Evolutionary conservation across 768 basidiomycete species (phyloP).

Genomic region (Neoboletus subvelutipes): DNA sequence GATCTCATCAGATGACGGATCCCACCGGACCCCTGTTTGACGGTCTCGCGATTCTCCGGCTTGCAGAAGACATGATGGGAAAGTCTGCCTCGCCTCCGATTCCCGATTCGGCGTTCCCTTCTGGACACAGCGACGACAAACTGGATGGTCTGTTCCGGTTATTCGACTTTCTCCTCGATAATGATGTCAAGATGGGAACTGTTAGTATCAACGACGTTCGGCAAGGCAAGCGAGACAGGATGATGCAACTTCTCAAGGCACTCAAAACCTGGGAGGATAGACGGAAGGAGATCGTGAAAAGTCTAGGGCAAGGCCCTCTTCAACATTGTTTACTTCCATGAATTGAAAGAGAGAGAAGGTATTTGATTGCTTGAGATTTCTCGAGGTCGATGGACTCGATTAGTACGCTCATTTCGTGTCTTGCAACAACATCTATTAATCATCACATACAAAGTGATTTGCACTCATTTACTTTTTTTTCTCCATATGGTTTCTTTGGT

Average conservation of each 20-base stretch:
- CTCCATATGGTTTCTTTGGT: slow-evolving; percentile 3
- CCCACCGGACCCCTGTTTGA: slow-evolving; percentile 44
- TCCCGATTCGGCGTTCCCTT: slow-evolving; percentile 76
- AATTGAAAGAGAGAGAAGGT: background rate
- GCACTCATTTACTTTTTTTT: background rate
- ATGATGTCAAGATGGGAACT: slow-evolving; percentile 87
- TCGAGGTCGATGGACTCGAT: slow-evolving; percentile 15
- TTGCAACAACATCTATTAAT: slow-evolving; percentile 9
- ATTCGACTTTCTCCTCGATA: slow-evolving; percentile 91
- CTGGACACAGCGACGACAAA: slow-evolving; percentile 67
- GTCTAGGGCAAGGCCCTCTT: slow-evolving; percentile 9
- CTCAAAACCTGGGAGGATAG: slow-evolving; percentile 82
- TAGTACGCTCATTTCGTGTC: slow-evolving; percentile 21
- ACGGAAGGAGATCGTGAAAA: slow-evolving; percentile 52
- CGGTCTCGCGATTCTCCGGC: slow-evolving; percentile 78
- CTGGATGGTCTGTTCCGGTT: slow-evolving; percentile 84
- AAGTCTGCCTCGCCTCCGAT: slow-evolving; percentile 66
- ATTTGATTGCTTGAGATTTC: slow-evolving; percentile 3
- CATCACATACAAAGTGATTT: background rate
- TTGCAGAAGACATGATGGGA: slow-evolving; percentile 80
- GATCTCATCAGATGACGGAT: slow-evolving; percentile 55
- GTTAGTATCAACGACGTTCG: slow-evolving; percentile 94
- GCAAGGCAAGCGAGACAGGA: slow-evolving; percentile 77
- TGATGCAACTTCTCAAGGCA: slow-evolving; percentile 74
- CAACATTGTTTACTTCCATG: background rate